A percentile compares a stretch with the other conserved stretches of the same genome.
phyloP scores from a whole-genome alignment of 768 basidiomycete species.

The Cyathus striatus region DNA sequence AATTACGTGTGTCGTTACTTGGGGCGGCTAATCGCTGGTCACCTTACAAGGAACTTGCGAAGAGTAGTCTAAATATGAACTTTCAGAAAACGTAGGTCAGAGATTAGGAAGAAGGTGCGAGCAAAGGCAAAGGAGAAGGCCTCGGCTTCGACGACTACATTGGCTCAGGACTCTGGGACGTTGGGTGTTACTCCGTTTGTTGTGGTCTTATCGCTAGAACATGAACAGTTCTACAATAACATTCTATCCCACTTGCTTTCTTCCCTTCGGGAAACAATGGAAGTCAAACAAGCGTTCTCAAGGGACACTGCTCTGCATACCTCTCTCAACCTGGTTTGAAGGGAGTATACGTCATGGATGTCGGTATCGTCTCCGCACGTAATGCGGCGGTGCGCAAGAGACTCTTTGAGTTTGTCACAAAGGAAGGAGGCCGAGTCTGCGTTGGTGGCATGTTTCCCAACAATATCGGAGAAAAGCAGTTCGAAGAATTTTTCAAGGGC shows the following conservation, averaged over 20 bases:
- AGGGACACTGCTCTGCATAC: conserved; percentile 13
- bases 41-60: no score
- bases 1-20: no score
- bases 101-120: no score
- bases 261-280: conserved; percentile 16
- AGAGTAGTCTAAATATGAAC: no score
- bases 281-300: conserved; percentile 13
- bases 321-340: conserved; percentile 19
- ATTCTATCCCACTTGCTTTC: conserved; percentile 19
- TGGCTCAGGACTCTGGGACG: no score
- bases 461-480: conserved; percentile 7
- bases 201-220: background rate
- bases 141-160: no score
- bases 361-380: conserved; percentile 20
- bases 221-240: conserved; percentile 4
- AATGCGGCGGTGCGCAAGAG: conserved; percentile 15
- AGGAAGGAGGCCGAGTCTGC: conserved; percentile 31
- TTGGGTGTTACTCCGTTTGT: no score
- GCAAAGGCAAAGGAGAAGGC: no score
- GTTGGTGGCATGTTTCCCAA: conserved; percentile 16
- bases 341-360: conserved; percentile 31
- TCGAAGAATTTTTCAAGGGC: conserved; percentile 11
- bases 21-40: no score
- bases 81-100: no score
- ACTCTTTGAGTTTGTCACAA: conserved; percentile 31